Percentiles rank a stretch among this genome's conserved stretches.
Conservation (phyloP, 352 stramenopile species). For the Pythium dissotocum region DNA sequence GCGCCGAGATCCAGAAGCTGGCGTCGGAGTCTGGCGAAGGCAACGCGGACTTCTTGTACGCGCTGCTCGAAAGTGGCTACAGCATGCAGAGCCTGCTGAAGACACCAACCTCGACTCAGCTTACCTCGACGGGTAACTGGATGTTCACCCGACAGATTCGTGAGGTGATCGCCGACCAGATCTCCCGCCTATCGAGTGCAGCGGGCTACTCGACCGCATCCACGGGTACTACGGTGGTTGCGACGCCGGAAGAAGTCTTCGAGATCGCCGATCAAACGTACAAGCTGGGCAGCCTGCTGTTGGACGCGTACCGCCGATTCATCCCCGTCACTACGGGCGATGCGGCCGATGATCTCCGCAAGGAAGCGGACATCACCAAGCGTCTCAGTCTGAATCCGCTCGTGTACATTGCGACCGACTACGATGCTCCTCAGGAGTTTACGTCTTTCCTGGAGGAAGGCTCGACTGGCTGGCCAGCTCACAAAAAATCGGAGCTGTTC, state of each 20-base stretch:
- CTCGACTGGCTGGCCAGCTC: conserved; percentile 35
- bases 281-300: conserved; percentile 48
- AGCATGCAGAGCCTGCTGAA: conserved; percentile 74
- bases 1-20: conserved; percentile 54
- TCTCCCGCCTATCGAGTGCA: conserved; percentile 53
- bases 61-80: conserved; percentile 64
- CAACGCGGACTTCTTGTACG: conserved; percentile 58
- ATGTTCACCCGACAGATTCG: conserved; percentile 61
- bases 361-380: conserved; percentile 63
- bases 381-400: conserved; percentile 65
- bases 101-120: conserved; percentile 27
- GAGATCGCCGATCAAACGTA: conserved; percentile 65
- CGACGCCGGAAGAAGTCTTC: conserved; percentile 60
- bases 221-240: conserved; percentile 41
- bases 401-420: conserved; percentile 64
- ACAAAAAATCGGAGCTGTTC: conserved; percentile 60
- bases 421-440: conserved; percentile 20
- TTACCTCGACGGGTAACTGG: conserved; percentile 48
- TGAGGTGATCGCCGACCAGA: conserved; percentile 63
- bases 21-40: conserved; percentile 58
- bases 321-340: conserved; percentile 39
- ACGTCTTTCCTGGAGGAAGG: conserved; percentile 17
- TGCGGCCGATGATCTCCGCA: conserved; percentile 57
- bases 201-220: conserved; percentile 44
- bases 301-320: conserved; percentile 60